Conservation (phyloP, 2,329 filamentous ascomycete species). For the Endoconidiophora polonica region DNA sequence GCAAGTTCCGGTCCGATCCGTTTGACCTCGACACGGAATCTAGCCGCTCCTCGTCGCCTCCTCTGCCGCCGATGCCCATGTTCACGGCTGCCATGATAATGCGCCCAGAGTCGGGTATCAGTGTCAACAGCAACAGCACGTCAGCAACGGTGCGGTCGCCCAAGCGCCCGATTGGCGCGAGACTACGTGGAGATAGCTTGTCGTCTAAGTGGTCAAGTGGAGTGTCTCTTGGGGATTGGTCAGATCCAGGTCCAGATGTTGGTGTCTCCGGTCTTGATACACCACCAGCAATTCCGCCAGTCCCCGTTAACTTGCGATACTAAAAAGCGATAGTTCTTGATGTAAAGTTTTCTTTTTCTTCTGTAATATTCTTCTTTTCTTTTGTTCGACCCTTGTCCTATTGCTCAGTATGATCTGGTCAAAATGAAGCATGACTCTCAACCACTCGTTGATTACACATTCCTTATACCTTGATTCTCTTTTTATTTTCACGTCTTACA, state of each 20-base stretch:
- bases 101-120: slow-evolving; percentile 16
- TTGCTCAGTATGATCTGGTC: too few species aligned
- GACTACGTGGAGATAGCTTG: slow-evolving; percentile 24
- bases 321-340: neutral
- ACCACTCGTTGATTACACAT: too few species aligned
- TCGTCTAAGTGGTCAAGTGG: slow-evolving; percentile 30
- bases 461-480: too few species aligned
- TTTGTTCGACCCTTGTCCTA: too few species aligned
- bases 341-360: neutral
- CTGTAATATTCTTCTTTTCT: neutral
- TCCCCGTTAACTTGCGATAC: neutral
- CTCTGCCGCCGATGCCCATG: slow-evolving; percentile 13
- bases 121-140: slow-evolving; percentile 18
- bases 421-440: too few species aligned
- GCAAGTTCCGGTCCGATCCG: slow-evolving; percentile 45
- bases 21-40: slow-evolving; percentile 39
- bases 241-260: slow-evolving; percentile 38
- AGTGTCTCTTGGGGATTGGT: slow-evolving; percentile 28
- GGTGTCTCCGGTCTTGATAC: slow-evolving; percentile 20
- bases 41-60: slow-evolving; percentile 16
- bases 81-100: slow-evolving; percentile 14
- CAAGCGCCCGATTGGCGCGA: slow-evolving; percentile 19
- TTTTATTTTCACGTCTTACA: neutral
- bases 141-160: slow-evolving; percentile 25
- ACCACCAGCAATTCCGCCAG: neutral